Evolutionary conservation across 208 protist species (phyloP), one percentile per base, ranked within the genome.

Genomic region (Acanthamoeba sp.): DNA sequence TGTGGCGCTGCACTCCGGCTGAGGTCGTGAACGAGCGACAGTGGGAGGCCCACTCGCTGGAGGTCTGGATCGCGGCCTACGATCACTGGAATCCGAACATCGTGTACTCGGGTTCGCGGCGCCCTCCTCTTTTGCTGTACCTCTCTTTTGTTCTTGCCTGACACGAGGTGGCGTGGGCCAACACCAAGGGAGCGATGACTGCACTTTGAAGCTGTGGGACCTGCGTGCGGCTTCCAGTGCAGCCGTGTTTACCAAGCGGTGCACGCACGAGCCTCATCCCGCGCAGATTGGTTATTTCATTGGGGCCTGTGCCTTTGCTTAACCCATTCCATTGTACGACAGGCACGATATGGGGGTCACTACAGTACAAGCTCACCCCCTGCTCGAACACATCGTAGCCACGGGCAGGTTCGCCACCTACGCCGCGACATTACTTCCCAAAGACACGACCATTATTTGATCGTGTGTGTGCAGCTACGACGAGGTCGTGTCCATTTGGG

Each of bases 261-360:
- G 20, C 36, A 22, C 6, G 71, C 34, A 42, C 7, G 22, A 14
- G n/a, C 22, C 50, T 20, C 9, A 2, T 27, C 22, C 38, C 27
- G 36, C 45, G 36, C 7, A 24, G 14, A 71, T 69, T 66, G 24
- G 27, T 55, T 27, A 10, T 34, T 32, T 76, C 36, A 48, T 45
- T 45, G 27, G 20, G 91, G 1, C 7, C 66, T 38, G 32, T 5
- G 4, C 27, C 14, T 7, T 0, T 9, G 18, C n/a, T 34, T 6
- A 24, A 24, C 9, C 5, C 34, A 34, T 93, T 14, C 20, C 29
- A 32, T 32, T 20, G 24, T 69, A 7, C 16, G 5, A 6, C 84
- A 93, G 89, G 20, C 66, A 93, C 69, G 89, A 93, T n/a, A 80
- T 93, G 66, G 89, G 89, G 29, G 89, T 93, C n/a, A 93, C 89